A percentile compares a stretch with the other conserved stretches of the same genome.
These are phyloP conservation scores for Quercus bicolor DNA, from an alignment of 306 rosid species.

Conservation along the genomic window DNA sequence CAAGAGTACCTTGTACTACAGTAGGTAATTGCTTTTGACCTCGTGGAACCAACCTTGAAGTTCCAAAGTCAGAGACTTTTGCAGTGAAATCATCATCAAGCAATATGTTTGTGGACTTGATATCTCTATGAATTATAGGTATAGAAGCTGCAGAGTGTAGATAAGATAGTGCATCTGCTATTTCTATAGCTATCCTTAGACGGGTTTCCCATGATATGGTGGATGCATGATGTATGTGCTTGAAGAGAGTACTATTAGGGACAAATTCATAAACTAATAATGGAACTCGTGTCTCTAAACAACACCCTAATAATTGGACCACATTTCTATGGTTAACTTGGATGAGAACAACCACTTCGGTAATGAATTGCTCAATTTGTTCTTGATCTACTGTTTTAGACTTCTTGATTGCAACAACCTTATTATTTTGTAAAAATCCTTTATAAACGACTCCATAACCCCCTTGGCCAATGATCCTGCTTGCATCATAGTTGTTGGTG, in stretches of 20 bases:
- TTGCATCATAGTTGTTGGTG: slow-evolving; percentile 8
- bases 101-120: too few relatives aligned
- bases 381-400: slow-evolving; percentile 1
- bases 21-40: slow-evolving; percentile 26
- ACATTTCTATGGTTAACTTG: slow-evolving; percentile 9
- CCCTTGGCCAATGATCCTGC: slow-evolving; percentile 11
- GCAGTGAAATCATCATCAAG: not conserved
- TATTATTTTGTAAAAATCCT: not conserved
- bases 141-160: too few relatives aligned
- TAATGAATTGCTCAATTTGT: slow-evolving; percentile 16
- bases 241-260: too few relatives aligned
- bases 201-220: too few relatives aligned
- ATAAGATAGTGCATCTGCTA: too few relatives aligned
- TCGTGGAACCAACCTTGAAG: slow-evolving; percentile 24
- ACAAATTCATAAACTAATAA: too few relatives aligned
- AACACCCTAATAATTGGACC: slow-evolving; percentile 16
- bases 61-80: slow-evolving; percentile 36
- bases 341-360: slow-evolving; percentile 6
- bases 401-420: slow-evolving; percentile 2
- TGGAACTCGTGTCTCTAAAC: slow-evolving; percentile 7
- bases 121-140: too few relatives aligned
- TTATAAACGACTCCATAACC: slow-evolving; percentile 12
- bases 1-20: slow-evolving; percentile 33
- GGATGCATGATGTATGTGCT: too few relatives aligned
- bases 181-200: too few relatives aligned